Base-by-base conservation (phyloP, 2,329 filamentous ascomycete genomes). In the Diplocarpon mali region DNA sequence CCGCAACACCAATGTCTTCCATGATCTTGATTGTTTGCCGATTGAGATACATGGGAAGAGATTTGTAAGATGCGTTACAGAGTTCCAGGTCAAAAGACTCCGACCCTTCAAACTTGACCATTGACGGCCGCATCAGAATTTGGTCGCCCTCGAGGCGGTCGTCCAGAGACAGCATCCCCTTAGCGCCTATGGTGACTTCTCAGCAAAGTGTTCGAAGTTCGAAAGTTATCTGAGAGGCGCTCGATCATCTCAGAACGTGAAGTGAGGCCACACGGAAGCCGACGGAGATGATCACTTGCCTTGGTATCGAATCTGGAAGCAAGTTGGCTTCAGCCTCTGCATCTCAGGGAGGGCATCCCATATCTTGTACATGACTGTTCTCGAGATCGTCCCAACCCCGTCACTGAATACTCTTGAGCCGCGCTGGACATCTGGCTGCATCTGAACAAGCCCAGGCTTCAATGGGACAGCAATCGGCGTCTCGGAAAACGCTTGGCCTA, bases 1-100 rank as follows among this genome's bases (percentile, higher is more conserved):
- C 57, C 0, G 68, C 59, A 0, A 83, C 77, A 0, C 73, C 71
- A 61, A 90, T 78, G 52, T 93, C 87, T 57, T 94, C 87, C 1
- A 94, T 62, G 5, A 93, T 87, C 60, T 93, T 93, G 64, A 93
- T 86, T 49, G 88, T 69, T 52, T 85, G 85, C 1, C 83, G 78
- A 57, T 93, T 93, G 1, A 93, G 70, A n/a, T 79, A 75, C 53
- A 89, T 69, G 0, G 75, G 75, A 7, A 90, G 70, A 0, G 84
- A 79, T 40, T 71, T 76, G 31, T 76, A 77, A 0, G 78, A 79
- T 35, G 76, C 71, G 38, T 82, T 83, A 56, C 83, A 89, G 35
- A 88, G 85, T 48, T 83, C 84, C 1, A 90, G 67, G 40, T 81
- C 72, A 3, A 59, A 60, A 1, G 60, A 65, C 31, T 74, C 69